Evolutionary conservation across 345 rosid species (phyloP).

Genomic region (Gossypium stocksii): DNA sequence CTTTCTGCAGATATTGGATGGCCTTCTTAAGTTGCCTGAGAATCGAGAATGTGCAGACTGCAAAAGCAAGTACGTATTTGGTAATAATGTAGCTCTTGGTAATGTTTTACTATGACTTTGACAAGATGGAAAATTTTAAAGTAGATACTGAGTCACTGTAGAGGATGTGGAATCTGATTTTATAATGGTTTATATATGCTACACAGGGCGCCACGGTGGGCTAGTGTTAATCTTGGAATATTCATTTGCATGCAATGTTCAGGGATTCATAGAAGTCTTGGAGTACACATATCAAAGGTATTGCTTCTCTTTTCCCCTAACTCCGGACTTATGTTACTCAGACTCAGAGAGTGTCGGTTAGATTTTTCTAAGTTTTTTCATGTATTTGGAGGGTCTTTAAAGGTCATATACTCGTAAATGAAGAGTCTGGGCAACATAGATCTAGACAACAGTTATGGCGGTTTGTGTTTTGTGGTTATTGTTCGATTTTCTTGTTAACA

Average conservation of each 20-base stretch:
- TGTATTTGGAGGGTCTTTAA: too few species aligned
- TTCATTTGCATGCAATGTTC: constrained; percentile 98
- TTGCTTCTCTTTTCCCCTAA: neutral
- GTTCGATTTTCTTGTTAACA: neutral
- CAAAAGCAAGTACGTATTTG: constrained; percentile 68
- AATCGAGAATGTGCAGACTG: constrained; percentile 98
- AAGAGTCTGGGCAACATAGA: too few species aligned
- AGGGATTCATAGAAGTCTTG: constrained; percentile 88
- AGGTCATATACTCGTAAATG: too few species aligned
- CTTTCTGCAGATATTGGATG: constrained; percentile 67
- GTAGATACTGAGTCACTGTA: neutral
- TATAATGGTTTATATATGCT: constrained; percentile 22
- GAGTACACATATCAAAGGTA: constrained; percentile 97
- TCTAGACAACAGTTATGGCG: neutral
- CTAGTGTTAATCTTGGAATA: constrained; percentile 94
- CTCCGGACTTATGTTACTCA: neutral
- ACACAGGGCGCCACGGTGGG: constrained; percentile 90
- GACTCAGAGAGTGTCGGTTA: too few species aligned
- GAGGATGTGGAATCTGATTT: constrained; percentile 4
- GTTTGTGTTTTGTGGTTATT: neutral
- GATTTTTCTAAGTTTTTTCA: too few species aligned
- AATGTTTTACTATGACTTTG: neutral
- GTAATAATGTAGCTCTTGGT: neutral
- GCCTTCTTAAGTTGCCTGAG: constrained; percentile 74
- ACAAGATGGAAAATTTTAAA: neutral